phyloP scores from a whole-genome alignment of 495 filamentous ascomycete species.

The Penicillium crystallinum region DNA sequence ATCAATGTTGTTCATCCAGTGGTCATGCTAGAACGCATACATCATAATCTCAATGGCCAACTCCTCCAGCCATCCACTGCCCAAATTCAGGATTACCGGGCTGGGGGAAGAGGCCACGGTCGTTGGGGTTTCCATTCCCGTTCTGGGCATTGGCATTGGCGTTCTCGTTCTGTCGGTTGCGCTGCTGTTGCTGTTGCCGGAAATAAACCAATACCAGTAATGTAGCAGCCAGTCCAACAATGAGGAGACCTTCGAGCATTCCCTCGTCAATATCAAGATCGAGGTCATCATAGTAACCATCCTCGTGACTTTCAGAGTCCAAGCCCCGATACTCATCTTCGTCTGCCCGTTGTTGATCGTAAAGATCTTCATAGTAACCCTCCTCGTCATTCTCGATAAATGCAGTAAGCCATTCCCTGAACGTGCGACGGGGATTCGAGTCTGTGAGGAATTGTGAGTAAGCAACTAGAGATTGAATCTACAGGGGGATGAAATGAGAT shows the following conservation, averaged over 20 bases:
- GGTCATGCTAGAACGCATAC: constrained; percentile 3
- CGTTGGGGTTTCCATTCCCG: constrained; percentile 37
- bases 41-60: constrained; percentile 56
- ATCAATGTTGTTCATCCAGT: too few species aligned
- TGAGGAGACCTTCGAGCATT: constrained; percentile 77
- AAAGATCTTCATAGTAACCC: constrained; percentile 45
- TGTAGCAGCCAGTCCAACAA: constrained; percentile 68
- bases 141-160: constrained; percentile 31
- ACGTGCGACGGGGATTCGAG: constrained; percentile 63
- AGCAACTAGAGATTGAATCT: not conserved
- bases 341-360: constrained; percentile 51
- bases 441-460: constrained; percentile 32
- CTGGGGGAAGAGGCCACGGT: constrained; percentile 66
- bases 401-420: constrained; percentile 76
- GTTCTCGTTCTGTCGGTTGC: constrained; percentile 44
- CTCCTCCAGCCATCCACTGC: constrained; percentile 70
- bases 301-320: constrained; percentile 46
- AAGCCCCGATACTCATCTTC: constrained; percentile 55
- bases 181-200: constrained; percentile 67
- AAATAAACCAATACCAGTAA: constrained; percentile 78
- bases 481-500: not conserved
- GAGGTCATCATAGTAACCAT: constrained; percentile 61
- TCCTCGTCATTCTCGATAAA: constrained; percentile 71
- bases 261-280: constrained; percentile 65
- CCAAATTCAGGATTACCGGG: constrained; percentile 66